A percentile compares a stretch with the other conserved stretches of the same genome.
phyloP scores from a whole-genome alignment of 2,329 filamentous ascomycete species.

The Neocatenulostroma microsporum region DNA sequence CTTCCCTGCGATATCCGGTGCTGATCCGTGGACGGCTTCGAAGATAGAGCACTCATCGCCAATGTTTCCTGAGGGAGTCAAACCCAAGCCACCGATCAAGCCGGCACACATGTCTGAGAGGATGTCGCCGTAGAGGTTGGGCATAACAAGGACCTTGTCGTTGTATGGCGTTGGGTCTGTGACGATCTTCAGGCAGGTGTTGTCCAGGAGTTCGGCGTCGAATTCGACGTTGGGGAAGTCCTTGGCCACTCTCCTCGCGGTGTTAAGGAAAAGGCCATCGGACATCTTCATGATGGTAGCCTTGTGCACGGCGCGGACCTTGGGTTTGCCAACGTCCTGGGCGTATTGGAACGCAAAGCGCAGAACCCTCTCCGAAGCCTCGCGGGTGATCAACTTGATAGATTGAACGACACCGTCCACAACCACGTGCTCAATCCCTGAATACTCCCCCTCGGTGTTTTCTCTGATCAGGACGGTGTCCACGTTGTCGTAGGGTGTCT shows the following conservation, averaged over 20 bases:
- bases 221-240: constrained; percentile 96
- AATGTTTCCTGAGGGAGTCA: constrained; percentile 97
- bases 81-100: constrained; percentile 92
- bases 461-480: constrained; percentile 97
- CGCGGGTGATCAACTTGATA: constrained; percentile 98
- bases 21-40: constrained; percentile 96
- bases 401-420: constrained; percentile 97
- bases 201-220: constrained; percentile 95
- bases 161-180: constrained; percentile 95
- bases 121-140: constrained; percentile 99
- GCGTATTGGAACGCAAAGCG: constrained; percentile 98
- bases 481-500: constrained; percentile 95
- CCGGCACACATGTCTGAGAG: constrained; percentile 99
- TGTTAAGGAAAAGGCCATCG: constrained; percentile 93
- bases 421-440: constrained; percentile 95
- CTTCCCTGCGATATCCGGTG: constrained; percentile 94
- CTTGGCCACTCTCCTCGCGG: constrained; percentile 77
- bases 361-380: constrained; percentile 89
- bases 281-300: constrained; percentile 99
- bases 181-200: constrained; percentile 98
- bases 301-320: constrained; percentile 98
- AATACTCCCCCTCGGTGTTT: constrained; percentile 99
- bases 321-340: constrained; percentile 82
- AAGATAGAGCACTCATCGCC: constrained; percentile 99
- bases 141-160: constrained; percentile 96